Evolutionary conservation across 441 rosid genomes (phyloP), one percentile per base, ranked within the genome.

Genomic region (Arabidopsis lyrata): DNA sequence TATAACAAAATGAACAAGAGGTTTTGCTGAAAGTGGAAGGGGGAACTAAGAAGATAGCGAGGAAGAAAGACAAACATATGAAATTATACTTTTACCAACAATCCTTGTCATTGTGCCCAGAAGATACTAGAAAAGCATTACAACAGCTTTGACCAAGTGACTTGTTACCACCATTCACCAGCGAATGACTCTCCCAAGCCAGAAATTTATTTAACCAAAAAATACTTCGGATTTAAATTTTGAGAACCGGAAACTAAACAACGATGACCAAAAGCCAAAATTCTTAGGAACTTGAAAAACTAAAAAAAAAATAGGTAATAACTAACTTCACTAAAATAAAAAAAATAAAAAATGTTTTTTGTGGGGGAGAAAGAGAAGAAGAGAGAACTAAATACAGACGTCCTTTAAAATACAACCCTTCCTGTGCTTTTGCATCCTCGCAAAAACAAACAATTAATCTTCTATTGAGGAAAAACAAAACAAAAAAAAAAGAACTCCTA

Each of bases 381-480:
- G 13, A 67, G 35, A 44, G 27, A 58, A 44, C 49, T 69, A 70
- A 47, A 35, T 70, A 59, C 66, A 59, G 13, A 58, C 12, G 67
- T 68, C 68, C 22, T 67, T 75, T 20, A 58, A 66, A 58, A 58
- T 66, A 66, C 52, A 67, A 60, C 63, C 56, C 24, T 52, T 32
- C 50, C 36, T 49, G 15, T 68, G 68, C 50, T 75, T 68, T 68
- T 75, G 79, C 74, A 61, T 68, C 59, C 56, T 16, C 64, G 69
- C 78, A 60, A 75, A 75, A 75, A 27, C 70, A 68, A 68, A 61
- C 74, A 68, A 75, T 75, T 60, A 60, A 60, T 75, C 74, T 75
- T 68, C 67, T 24, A 24, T 57, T 53, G 55, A 14, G 12, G 38
- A 54, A 48, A 24, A 47, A 39, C 8, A 22, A 54, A 41, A 9